Base-by-base conservation (phyloP, 2,329 filamentous ascomycete genomes). In the Cercospora sp. region DNA sequence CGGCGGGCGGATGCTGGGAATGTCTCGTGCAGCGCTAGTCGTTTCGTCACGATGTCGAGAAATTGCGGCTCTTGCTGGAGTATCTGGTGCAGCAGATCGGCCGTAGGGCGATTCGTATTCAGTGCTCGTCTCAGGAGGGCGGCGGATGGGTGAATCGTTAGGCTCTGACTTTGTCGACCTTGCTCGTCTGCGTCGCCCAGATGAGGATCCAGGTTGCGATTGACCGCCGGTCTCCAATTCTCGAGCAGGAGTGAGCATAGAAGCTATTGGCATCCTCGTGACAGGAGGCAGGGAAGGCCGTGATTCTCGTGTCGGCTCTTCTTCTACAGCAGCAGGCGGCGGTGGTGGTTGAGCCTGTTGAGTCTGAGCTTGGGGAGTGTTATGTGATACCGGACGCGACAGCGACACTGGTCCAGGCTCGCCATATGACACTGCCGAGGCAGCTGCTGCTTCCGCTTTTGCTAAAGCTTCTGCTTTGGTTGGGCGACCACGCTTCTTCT, bases 401-500 rank as follows among this genome's bases (percentile, higher is more conserved):
- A 66, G 76, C 12, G 79, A 77, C 61, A 78, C 77, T 59, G 79
- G 78, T 58, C 81, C 80, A 21, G 76, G 70, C 68, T 82, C 80
- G 9, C 79, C 80, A 43, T 78, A 77, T 55, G 77, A 76, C 21
- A 51, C 65, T 26, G n/a, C 32, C 13, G 66, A 65, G 8, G 72
- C 73, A 13, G 70, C 73, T 12, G 69, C 71, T 63, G 80, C 80
- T 63, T 80, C 79, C 34, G 79, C 81, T 74, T 81, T 81, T 64
- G 80, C 79, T 66, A 82, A 79, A 45, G 80, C 79, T 71, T 83
- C 81, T 65, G 80, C 82, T 69, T 84, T 84, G 3, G 82, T 83
- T 7, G 82, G 82, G 64, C 82, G 77, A 32, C 82, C 82, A 63
- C 82, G 79, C 73, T 83, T 84, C 71, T 83, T 82, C 71, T 83